Base-by-base conservation (phyloP, 2,329 filamentous ascomycete species). In the Trichoderma harzianum region DNA sequence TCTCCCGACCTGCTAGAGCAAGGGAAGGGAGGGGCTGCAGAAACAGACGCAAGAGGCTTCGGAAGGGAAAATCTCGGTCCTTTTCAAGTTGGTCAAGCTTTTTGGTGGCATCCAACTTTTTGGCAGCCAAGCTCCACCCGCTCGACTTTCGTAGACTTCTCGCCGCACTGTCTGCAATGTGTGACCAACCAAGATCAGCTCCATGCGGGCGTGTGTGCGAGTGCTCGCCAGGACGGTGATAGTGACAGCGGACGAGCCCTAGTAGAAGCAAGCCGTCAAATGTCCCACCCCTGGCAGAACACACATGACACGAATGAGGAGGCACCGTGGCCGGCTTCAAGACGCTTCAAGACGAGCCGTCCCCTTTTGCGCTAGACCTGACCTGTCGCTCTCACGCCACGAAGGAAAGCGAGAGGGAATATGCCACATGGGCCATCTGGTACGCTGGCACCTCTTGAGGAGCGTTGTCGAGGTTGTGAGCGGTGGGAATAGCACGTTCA, bases 171-270 rank as follows among this genome's bases (percentile, higher is more conserved):
- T 70, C 32, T 64, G 28, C 58, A n/a, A 24, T 30, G 55, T 21
- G 55, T 55, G 68, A 57, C 68, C 60, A 70, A 43, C 68, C 68
- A 57, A 63, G 68, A 32, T 26, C 24, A 70, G 60, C 32, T 70
- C 68, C 68, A 64, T 60, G 60, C 68, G 68, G 68, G 66, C 57
- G 66, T 69, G 66, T 61, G 66, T 62, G 62, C 61, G 34, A 36
- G 61, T 64, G 43, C 60, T 64, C 60, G 39, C 61, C 39, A 36
- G n/a, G 61, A 71, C 61, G 24, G 62, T 66, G 57, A 72, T 62
- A 55, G 57, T 63, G 63, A 71, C 69, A 60, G 61, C 51, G 61
- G 61, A 70, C 24, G 68, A 63, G 43, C 43, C 66, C 47, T 61
- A 26, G 39, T 28, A 61, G 66, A 24, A 69, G 32, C 57, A 64